These are phyloP conservation scores for Raffaelea ambrosiae DNA, from an alignment of 2,329 filamentous ascomycete species.

Conservation along the genomic window DNA sequence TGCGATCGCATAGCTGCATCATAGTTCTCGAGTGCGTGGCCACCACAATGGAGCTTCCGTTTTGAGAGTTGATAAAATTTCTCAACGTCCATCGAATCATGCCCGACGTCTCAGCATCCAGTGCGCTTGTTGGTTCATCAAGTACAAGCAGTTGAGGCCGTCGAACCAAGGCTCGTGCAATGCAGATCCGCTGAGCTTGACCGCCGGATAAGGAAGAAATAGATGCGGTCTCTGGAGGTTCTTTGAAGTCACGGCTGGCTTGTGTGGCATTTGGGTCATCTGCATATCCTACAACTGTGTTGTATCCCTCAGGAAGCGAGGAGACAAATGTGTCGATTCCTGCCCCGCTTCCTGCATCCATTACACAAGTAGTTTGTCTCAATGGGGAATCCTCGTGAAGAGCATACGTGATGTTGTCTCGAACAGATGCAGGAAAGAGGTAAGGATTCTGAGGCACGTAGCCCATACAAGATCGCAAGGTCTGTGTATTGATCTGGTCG, in stretches of 20 bases:
- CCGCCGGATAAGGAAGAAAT: slow-evolving; percentile 62
- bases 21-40: slow-evolving; percentile 78
- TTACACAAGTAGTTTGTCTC: slow-evolving; percentile 34
- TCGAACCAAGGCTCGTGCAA: slow-evolving; percentile 69
- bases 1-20: slow-evolving; percentile 70
- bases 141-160: slow-evolving; percentile 66
- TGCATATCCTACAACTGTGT: slow-evolving; percentile 72
- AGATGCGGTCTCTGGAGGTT: neutral
- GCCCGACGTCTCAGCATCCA: slow-evolving; percentile 62
- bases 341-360: slow-evolving; percentile 44
- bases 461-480: slow-evolving; percentile 53
- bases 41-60: slow-evolving; percentile 54
- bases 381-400: slow-evolving; percentile 46
- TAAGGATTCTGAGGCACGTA: slow-evolving; percentile 64
- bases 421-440: slow-evolving; percentile 69
- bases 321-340: slow-evolving; percentile 70
- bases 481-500: slow-evolving; percentile 46
- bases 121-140: slow-evolving; percentile 77
- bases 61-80: neutral
- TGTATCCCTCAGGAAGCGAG: slow-evolving; percentile 62
- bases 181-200: slow-evolving; percentile 72
- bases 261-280: slow-evolving; percentile 20
- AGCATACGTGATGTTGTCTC: slow-evolving; percentile 78
- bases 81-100: slow-evolving; percentile 42
- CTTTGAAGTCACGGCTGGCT: neutral